Percentiles rank a stretch among this genome's conserved stretches.
These are phyloP conservation scores for Perkinsus marinus DNA, from an alignment of 169 alveolate species.

Conservation along the genomic window DNA sequence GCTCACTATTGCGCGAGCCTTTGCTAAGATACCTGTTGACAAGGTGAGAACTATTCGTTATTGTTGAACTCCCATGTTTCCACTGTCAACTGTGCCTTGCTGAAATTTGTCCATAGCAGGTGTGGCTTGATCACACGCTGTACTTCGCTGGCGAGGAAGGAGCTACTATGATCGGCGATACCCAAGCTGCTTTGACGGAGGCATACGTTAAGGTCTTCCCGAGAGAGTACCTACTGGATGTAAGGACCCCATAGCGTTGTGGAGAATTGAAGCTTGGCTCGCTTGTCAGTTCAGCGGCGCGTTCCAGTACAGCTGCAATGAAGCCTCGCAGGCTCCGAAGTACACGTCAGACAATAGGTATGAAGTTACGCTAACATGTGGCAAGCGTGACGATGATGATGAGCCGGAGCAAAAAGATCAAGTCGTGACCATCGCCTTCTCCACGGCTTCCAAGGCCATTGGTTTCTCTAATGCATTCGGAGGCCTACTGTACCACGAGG, in stretches of 20 bases:
- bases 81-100: no score
- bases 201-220: background rate
- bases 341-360: background rate
- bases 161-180: background rate
- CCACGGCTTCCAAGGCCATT: background rate
- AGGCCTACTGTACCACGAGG: background rate
- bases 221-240: background rate
- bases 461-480: background rate
- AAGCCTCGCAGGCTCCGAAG: background rate
- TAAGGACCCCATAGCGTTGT: background rate
- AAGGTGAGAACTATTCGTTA: background rate
- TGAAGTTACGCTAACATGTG: background rate
- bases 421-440: background rate
- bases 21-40: background rate
- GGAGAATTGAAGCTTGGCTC: background rate
- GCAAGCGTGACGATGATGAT: background rate
- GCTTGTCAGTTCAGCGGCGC: background rate
- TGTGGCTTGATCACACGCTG: background rate
- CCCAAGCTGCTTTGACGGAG: background rate
- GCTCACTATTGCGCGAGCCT: background rate
- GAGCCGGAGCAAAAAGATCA: background rate
- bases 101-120: background rate
- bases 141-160: background rate
- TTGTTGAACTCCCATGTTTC: background rate
- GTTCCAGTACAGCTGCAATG: background rate